Conservation (phyloP, 202 grass and related monocot genomes). For the Elaeis oleifera region DNA sequence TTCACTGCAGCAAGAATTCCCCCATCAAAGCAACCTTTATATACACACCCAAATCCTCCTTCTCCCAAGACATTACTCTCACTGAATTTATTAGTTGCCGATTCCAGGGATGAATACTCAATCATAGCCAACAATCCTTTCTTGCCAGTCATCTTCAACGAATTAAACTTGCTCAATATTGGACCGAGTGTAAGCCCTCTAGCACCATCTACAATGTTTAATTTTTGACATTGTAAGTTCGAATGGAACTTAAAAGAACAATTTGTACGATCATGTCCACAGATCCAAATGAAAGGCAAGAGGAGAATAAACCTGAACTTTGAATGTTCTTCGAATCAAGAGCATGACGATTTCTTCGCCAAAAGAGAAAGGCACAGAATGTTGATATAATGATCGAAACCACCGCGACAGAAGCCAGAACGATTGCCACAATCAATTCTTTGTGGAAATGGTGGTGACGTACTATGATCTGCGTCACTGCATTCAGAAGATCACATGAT, state of each 20-base stretch:
- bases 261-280: not conserved
- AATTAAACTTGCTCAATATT: slow-evolving; percentile 69
- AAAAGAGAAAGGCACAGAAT: slow-evolving; percentile 44
- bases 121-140: slow-evolving; percentile 54
- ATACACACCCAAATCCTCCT: slow-evolving; percentile 76
- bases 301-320: slow-evolving; percentile 44
- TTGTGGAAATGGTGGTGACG: slow-evolving; percentile 33
- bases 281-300: not conserved
- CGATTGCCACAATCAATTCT: slow-evolving; percentile 48
- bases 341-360: slow-evolving; percentile 36
- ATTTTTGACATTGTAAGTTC: slow-evolving; percentile 12
- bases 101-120: slow-evolving; percentile 57
- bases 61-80: slow-evolving; percentile 71
- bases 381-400: slow-evolving; percentile 27
- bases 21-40: slow-evolving; percentile 69
- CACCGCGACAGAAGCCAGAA: slow-evolving; percentile 44
- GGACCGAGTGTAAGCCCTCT: slow-evolving; percentile 58
- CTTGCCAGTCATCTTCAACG: slow-evolving; percentile 49
- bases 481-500: slow-evolving; percentile 12
- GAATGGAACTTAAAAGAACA: slow-evolving; percentile 5
- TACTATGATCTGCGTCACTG: slow-evolving; percentile 16
- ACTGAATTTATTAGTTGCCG: slow-evolving; percentile 58
- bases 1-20: slow-evolving; percentile 61
- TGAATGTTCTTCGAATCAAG: slow-evolving; percentile 41
- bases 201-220: slow-evolving; percentile 37